These are phyloP conservation scores for Apiospora phragmitis DNA, from an alignment of 2,329 filamentous ascomycete genomes.

Conservation along the genomic window DNA sequence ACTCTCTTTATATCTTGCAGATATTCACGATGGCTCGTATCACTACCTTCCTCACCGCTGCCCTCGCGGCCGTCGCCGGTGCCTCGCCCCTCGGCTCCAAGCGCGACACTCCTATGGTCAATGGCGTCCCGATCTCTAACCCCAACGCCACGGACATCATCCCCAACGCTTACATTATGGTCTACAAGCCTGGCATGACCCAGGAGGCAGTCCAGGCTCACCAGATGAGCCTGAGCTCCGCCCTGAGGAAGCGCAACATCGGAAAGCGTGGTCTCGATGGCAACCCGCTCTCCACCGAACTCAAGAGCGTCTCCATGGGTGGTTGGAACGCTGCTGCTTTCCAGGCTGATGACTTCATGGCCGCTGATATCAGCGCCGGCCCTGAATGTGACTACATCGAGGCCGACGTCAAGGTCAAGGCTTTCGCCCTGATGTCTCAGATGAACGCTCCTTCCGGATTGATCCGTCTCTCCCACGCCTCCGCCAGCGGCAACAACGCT, in stretches of 20 bases:
- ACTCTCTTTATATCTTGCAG: neutral
- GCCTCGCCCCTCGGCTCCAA: constrained; percentile 23
- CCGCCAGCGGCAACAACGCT: constrained; percentile 16
- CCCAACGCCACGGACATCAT: constrained; percentile 48
- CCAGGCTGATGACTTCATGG: constrained; percentile 52
- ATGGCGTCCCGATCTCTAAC: constrained; percentile 50
- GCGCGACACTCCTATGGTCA: constrained; percentile 26
- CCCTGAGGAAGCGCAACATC: constrained; percentile 58
- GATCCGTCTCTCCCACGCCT: constrained; percentile 50
- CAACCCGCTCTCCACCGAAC: constrained; percentile 46
- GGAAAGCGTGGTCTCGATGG: constrained; percentile 51
- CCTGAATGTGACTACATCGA: constrained; percentile 54
- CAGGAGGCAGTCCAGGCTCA: constrained; percentile 51
- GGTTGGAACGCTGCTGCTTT: constrained; percentile 55
- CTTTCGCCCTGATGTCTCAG: constrained; percentile 48
- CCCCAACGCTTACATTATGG: constrained; percentile 62
- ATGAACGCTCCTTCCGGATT: constrained; percentile 54
- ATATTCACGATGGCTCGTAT: constrained; percentile 30
- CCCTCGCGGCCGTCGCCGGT: constrained; percentile 26
- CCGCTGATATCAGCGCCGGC: constrained; percentile 48
- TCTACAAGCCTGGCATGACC: constrained; percentile 57
- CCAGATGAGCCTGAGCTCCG: constrained; percentile 46
- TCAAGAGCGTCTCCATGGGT: constrained; percentile 48
- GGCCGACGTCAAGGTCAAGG: constrained; percentile 50
- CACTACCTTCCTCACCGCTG: constrained; percentile 18